A percentile compares a stretch with the other conserved stretches of the same genome.
phyloP scores from a whole-genome alignment of 2,329 filamentous ascomycete genomes.

The Hypoxylon sp. region DNA sequence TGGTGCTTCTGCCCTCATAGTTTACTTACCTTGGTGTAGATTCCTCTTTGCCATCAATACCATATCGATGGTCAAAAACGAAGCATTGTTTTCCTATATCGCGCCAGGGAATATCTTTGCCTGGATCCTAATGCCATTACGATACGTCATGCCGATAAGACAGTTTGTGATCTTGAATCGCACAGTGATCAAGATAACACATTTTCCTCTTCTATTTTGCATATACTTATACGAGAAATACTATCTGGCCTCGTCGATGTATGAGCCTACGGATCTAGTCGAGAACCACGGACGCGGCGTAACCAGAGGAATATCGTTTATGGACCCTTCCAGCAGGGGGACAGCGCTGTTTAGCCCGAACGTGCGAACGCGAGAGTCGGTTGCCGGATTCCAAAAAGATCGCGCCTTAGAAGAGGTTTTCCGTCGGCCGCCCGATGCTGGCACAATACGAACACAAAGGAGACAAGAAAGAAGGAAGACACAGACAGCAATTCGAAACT shows the following conservation, averaged over 20 bases:
- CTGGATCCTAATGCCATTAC: slow-evolving; percentile 85
- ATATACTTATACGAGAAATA: slow-evolving; percentile 90
- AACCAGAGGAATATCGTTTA: slow-evolving; percentile 62
- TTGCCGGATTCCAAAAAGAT: slow-evolving; percentile 89
- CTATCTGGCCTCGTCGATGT: slow-evolving; percentile 77
- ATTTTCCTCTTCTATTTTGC: slow-evolving; percentile 84
- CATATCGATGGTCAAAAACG: slow-evolving; percentile 98
- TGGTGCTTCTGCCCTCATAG: slow-evolving; percentile 4
- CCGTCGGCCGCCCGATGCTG: slow-evolving; percentile 72
- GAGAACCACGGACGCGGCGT: slow-evolving; percentile 69
- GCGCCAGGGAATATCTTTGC: slow-evolving; percentile 91
- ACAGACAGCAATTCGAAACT: slow-evolving; percentile 83
- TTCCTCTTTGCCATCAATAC: slow-evolving; percentile 97
- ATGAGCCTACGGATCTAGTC: slow-evolving; percentile 86
- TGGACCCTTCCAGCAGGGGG: slow-evolving; percentile 62
- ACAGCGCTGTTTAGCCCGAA: slow-evolving; percentile 78
- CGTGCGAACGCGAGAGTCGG: slow-evolving; percentile 78
- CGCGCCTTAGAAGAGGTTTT: slow-evolving; percentile 92
- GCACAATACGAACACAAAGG: slow-evolving; percentile 66
- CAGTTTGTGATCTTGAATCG: slow-evolving; percentile 87
- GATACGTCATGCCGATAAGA: slow-evolving; percentile 81
- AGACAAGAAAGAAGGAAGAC: slow-evolving; percentile 75
- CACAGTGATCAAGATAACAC: slow-evolving; percentile 89
- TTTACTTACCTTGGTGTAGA: slow-evolving; percentile 45
- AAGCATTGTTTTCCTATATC: slow-evolving; percentile 92